Evolutionary conservation across 1,284 basidiomycete species (phyloP), one percentile per base, ranked within the genome.

Genomic region (Puccinia sorghi): DNA sequence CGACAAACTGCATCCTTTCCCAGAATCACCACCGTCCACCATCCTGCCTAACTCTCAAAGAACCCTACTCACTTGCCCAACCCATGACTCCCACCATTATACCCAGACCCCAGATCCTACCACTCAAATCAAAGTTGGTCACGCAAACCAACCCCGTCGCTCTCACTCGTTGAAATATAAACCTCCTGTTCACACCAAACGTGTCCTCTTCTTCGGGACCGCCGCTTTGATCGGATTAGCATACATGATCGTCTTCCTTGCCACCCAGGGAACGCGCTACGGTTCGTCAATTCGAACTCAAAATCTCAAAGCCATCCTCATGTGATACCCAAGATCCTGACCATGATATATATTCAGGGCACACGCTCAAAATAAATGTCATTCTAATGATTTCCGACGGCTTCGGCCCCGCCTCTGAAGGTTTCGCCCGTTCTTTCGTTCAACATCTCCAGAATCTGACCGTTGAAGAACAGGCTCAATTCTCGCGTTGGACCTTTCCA

Each of bases 331-430:
- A 37, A 39, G 48, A 52, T 39, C n/a, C 5, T 27, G 8, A 32
- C 15, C 15, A 25, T 15, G 41, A 57, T 32, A 37, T 27, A 20
- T 37, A 4, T 39, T 13, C 13, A 78, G 76, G 70, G 37, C 76
- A 78, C 50, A 27, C 50, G 5, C 64, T 78, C 13, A 37, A 82
- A 80, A 81, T 84, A 50, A 84, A 85, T 80, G 83, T 85, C 72
- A 83, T 85, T 73, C 74, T 85, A 17, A 85, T 85, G 84, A 82
- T 85, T 79, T 83, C 82, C 56, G 84, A 85, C 54, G 84, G 84
- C 8, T 85, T 84, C 80, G 84, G 84, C 22, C 83, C 84, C 0
- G 84, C 85, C 12, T 82, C 82, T 5, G 83, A 84, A 76, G 82
- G 83, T 7, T 83, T 85, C 72, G 83, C 84, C 1, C 80, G 85